Evolutionary conservation across 495 filamentous ascomycete species (phyloP), one percentile per base, ranked within the genome.

Genomic region (Recurvomyces mirabilis): DNA sequence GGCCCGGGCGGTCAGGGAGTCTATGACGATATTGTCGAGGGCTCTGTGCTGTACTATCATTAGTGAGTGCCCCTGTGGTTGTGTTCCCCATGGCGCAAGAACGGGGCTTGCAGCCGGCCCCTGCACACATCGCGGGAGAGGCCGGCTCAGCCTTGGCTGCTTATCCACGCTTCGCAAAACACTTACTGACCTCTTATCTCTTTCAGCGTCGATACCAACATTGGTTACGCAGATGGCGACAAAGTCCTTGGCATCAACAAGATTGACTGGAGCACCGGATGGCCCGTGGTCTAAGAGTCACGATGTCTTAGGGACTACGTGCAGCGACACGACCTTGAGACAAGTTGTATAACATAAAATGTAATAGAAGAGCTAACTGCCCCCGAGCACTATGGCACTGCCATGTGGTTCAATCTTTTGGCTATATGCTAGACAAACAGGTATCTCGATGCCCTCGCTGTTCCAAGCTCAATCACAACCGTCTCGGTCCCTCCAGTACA

Each of bases 1-100:
- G 82, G 71, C 2, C 81, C 82, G 4, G 82, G 82, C 29, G 82
- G 82, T 15, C 76, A 81, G 70, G 73, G 71, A 24, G 64, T 77
- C 0, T 71, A 63, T 42, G 65, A 61, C 22, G 72, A 75, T 55
- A 60, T 68, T 1, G 59, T 45, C 6, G 49, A 65, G 0, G 68
- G 69, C 1, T 58, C 74, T 22, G 67, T 85, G 12, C 66, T 85
- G 13, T 85, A 85, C 56, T 85, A 86, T 51, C 79, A 84, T 52
- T 84, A 84, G 32, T 35, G 18, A 35, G 32, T 35, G 15, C 32
- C 9, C 26, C n/a, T 30, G 9, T 35, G 29, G 60, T 52, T 60
- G 38, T 44, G 54, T 51, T 32, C 10, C 22, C 4, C 5, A 30
- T 9, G 26, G 26, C 32, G 9, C 32, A 5, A 10, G 9, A 35